These are phyloP conservation scores for Chamaecyparis obtusa DNA, from an alignment of 75 land plant species.

Conservation along the genomic window DNA sequence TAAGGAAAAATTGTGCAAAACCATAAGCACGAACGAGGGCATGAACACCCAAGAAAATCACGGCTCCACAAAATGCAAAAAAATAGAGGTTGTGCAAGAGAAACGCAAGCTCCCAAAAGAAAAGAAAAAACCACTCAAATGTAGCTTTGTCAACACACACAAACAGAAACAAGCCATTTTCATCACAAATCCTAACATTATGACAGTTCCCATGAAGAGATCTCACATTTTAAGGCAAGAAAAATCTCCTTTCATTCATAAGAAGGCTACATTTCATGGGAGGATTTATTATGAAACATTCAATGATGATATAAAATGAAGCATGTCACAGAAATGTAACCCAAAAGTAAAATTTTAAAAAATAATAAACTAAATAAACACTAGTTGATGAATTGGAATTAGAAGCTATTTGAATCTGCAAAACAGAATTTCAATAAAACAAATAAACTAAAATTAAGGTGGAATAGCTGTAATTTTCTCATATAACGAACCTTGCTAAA, in stretches of 20 bases:
- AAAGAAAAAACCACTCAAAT: too few relatives aligned
- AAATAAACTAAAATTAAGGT: background rate
- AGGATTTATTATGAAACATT: background rate
- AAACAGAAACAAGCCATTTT: too few relatives aligned
- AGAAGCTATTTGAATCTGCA: background rate
- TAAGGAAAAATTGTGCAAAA: too few relatives aligned
- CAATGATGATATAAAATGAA: background rate
- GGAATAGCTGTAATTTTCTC: background rate
- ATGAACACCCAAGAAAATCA: too few relatives aligned
- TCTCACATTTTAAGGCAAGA: background rate
- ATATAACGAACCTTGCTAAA: slow-evolving; percentile 34
- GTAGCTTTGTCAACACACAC: too few relatives aligned
- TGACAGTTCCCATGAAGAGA: background rate
- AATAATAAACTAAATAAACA: background rate
- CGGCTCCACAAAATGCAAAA: too few relatives aligned
- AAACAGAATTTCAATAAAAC: too few relatives aligned
- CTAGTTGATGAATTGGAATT: background rate
- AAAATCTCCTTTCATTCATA: background rate
- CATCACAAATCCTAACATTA: too few relatives aligned
- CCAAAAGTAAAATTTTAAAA: background rate
- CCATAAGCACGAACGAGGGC: too few relatives aligned
- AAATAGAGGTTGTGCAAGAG: too few relatives aligned
- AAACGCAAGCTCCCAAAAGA: too few relatives aligned
- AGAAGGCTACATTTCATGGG: background rate
- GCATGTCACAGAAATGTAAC: background rate